These are phyloP conservation scores for Silene uniflora DNA, from an alignment of 148 eudicot genomes.

Conservation along the genomic window DNA sequence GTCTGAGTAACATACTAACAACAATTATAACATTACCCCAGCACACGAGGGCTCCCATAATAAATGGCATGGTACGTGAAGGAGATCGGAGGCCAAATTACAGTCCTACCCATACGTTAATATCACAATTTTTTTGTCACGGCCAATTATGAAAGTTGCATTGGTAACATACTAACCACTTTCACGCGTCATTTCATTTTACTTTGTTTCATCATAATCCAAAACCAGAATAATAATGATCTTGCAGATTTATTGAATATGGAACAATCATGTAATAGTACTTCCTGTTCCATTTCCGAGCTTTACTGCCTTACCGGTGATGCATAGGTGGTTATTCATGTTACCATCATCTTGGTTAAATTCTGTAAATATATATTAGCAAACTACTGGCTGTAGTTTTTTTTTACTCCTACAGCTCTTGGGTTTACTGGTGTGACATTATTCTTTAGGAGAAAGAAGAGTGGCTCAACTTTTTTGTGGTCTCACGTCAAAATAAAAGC, in stretches of 20 bases:
- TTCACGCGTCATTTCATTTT: too few relatives aligned
- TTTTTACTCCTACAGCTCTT: not conserved
- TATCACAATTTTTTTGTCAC: too few relatives aligned
- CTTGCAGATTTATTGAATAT: too few relatives aligned
- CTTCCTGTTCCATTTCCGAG: not conserved
- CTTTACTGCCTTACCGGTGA: not conserved
- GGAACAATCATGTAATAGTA: too few relatives aligned
- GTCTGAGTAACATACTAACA: too few relatives aligned
- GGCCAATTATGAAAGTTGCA: not conserved
- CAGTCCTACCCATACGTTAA: not conserved
- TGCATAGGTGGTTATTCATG: not conserved
- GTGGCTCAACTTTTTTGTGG: conserved; percentile 20
- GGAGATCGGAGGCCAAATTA: too few relatives aligned
- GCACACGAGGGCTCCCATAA: too few relatives aligned
- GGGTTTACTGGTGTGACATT: conserved; percentile 8
- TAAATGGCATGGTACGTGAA: too few relatives aligned
- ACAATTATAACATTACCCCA: too few relatives aligned
- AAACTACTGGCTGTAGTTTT: conserved; percentile 5
- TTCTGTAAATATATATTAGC: not conserved
- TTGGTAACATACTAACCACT: not conserved
- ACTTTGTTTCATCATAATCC: too few relatives aligned
- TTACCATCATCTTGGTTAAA: not conserved
- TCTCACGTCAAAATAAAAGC: conserved; percentile 24
- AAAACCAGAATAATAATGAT: too few relatives aligned
- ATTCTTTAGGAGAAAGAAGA: conserved; percentile 12